These are phyloP conservation scores for Epichloe elymi DNA, from an alignment of 2,329 filamentous ascomycete species.

Conservation along the genomic window DNA sequence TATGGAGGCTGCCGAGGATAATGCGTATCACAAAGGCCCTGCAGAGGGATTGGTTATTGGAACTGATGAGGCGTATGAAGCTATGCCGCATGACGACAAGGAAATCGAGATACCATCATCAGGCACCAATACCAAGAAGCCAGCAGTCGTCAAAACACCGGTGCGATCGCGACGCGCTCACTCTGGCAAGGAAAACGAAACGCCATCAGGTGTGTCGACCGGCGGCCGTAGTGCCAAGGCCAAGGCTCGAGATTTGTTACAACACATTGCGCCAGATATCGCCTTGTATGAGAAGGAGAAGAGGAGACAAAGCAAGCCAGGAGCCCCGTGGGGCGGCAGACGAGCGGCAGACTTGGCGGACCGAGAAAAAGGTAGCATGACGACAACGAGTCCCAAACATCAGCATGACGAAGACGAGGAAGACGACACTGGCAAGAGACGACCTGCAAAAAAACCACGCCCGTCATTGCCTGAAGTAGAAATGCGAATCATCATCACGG, in stretches of 20 bases:
- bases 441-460: conserved; percentile 49
- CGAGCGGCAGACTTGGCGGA: conserved; percentile 47
- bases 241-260: conserved; percentile 64
- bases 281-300: conserved; percentile 85
- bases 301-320: conserved; percentile 51
- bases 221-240: conserved; percentile 80
- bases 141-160: conserved; percentile 21
- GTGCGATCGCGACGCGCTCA: conserved; percentile 30
- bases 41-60: conserved; percentile 34
- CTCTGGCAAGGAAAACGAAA: conserved; percentile 72
- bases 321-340: conserved; percentile 47
- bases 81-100: conserved; percentile 29
- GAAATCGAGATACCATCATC: conserved; percentile 20
- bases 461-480: conserved; percentile 47
- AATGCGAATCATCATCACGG: conserved; percentile 70
- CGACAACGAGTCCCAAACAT: conserved; percentile 25
- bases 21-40: conserved; percentile 32
- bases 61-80: conserved; percentile 27
- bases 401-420: conserved; percentile 32
- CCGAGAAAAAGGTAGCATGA: conserved; percentile 33
- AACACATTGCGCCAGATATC: conserved; percentile 71
- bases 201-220: conserved; percentile 53
- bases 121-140: conserved; percentile 13
- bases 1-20: conserved; percentile 36
- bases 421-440: conserved; percentile 32